Evolutionary conservation across 2,329 filamentous ascomycete genomes (phyloP).

Genomic region (Fusarium ramigenum): DNA sequence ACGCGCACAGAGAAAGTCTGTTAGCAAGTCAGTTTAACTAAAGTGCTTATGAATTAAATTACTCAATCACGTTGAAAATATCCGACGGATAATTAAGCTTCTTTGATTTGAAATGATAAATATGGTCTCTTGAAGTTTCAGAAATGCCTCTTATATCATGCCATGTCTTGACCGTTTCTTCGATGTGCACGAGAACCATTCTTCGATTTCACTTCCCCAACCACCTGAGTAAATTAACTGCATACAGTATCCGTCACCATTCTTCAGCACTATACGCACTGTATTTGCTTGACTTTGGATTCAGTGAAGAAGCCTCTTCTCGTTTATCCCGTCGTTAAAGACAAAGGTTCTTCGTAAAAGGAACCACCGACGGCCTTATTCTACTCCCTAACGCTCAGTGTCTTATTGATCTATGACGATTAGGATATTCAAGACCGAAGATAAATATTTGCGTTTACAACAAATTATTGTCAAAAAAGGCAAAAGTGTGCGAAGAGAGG

Average conservation of each 20-base stretch:
- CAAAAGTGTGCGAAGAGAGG: neutral
- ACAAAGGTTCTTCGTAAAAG: slow-evolving; percentile 11
- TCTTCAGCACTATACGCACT: accelerated
- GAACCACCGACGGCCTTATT: slow-evolving; percentile 13
- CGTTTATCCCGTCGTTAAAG: neutral
- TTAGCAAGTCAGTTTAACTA: neutral
- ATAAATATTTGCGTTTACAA: neutral
- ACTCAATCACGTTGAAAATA: neutral
- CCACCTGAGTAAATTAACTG: neutral
- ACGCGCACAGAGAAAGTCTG: neutral
- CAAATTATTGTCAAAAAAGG: neutral
- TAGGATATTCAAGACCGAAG: slow-evolving; percentile 26
- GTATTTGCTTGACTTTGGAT: neutral
- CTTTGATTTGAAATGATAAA: neutral
- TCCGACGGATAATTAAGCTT: neutral
- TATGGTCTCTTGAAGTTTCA: neutral
- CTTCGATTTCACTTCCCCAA: neutral
- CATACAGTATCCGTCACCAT: slow-evolving; percentile 7
- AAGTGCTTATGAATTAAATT: neutral
- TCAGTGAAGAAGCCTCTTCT: neutral
- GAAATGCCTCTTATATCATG: neutral
- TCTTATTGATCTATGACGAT: slow-evolving; percentile 1
- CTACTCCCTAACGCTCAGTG: slow-evolving; percentile 14
- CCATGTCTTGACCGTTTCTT: neutral
- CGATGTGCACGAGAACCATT: neutral